phyloP scores from a whole-genome alignment of 208 protist species.

The Wallacemonas collosoma region DNA sequence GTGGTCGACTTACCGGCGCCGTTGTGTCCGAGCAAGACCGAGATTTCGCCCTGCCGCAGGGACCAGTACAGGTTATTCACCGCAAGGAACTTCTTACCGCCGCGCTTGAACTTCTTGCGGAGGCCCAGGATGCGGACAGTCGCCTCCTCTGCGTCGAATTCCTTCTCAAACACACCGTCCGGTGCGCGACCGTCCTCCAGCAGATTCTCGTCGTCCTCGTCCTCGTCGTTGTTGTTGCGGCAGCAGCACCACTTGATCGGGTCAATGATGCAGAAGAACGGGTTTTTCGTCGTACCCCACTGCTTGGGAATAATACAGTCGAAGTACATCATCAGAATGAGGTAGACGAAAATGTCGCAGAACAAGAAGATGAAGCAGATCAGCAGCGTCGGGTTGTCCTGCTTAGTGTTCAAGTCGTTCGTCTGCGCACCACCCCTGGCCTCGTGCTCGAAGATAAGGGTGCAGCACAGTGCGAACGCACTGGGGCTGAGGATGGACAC shows the following conservation, averaged over 20 bases:
- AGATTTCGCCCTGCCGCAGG: constrained; percentile 59
- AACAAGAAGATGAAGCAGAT: constrained; percentile 18
- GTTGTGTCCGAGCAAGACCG: constrained; percentile 69
- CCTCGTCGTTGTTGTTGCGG: constrained; percentile 21
- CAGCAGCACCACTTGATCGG: constrained; percentile 21
- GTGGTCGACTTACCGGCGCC: constrained; percentile 75
- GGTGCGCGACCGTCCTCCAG: constrained; percentile 18
- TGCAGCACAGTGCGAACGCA: constrained; percentile 27
- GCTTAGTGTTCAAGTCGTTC: constrained; percentile 20
- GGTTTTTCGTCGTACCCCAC: constrained; percentile 31
- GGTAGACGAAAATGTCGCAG: constrained; percentile 31
- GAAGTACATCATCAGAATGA: constrained; percentile 52
- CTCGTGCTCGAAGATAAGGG: constrained; percentile 30
- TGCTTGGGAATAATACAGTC: constrained; percentile 39
- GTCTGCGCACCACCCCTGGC: constrained; percentile 20
- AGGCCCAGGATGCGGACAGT: constrained; percentile 27
- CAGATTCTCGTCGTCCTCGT: constrained; percentile 5
- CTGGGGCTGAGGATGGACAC: constrained; percentile 41
- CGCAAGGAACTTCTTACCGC: constrained; percentile 46
- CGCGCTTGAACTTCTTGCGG: constrained; percentile 38
- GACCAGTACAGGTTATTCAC: constrained; percentile 62
- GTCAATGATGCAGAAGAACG: constrained; percentile 40
- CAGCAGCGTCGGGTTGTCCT: constrained; percentile 34
- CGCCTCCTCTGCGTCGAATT: constrained; percentile 28
- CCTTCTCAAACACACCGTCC: constrained; percentile 30